Evolutionary conservation across 257 asterid species (phyloP).

Genomic region (Gentiana macrophylla): DNA sequence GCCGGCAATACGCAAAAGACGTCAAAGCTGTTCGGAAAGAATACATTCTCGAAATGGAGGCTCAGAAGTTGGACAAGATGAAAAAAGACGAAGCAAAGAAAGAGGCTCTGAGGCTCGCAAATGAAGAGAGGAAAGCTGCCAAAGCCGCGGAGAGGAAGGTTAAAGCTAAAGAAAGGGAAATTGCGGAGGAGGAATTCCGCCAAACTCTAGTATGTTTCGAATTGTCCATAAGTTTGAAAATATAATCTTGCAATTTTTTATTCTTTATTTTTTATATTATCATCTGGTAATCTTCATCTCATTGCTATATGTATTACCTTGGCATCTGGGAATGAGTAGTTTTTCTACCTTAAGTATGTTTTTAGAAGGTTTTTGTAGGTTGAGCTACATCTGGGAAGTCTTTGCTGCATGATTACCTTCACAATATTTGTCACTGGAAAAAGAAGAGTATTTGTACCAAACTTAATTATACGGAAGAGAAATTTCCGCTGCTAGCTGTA

Average conservation of each 20-base stretch:
- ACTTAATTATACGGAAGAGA: no score
- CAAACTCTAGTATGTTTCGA: constrained; percentile 37
- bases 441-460: no score
- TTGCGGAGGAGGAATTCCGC: constrained; percentile 56
- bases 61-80: constrained; percentile 52
- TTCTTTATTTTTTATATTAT: not conserved
- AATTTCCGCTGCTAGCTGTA: no score
- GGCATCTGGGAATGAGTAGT: no score
- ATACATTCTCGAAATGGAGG: constrained; percentile 65
- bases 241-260: not conserved
- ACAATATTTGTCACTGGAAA: no score
- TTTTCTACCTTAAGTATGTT: no score
- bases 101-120: constrained; percentile 66
- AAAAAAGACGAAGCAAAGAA: constrained; percentile 54
- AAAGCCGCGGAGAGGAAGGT: constrained; percentile 73
- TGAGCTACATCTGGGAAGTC: no score
- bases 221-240: not conserved
- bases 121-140: constrained; percentile 58
- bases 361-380: no score
- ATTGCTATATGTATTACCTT: no score
- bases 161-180: constrained; percentile 57
- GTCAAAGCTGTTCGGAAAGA: constrained; percentile 51
- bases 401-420: no score
- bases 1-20: constrained; percentile 56
- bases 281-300: no score